A percentile compares a stretch with the other conserved stretches of the same genome.
These are phyloP conservation scores for Thelonectria blattea DNA, from an alignment of 2,329 filamentous ascomycete genomes.

Conservation along the genomic window DNA sequence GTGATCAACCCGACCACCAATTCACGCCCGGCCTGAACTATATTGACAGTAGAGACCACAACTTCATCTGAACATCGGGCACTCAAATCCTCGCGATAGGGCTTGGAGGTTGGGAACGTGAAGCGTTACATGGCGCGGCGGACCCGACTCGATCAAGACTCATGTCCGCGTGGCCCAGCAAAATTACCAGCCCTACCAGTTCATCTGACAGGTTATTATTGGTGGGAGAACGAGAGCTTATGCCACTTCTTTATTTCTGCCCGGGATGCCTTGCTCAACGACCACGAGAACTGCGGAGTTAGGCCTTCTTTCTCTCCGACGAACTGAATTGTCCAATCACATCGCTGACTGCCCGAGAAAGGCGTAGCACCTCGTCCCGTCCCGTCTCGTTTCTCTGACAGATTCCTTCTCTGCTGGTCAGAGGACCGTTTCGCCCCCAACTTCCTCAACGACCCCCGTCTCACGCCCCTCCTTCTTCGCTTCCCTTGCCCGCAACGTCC, in stretches of 20 bases:
- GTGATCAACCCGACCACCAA: too few relatives aligned
- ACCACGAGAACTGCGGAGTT: not conserved
- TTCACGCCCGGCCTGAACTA: not conserved
- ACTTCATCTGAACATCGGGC: not conserved
- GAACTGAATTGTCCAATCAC: not conserved
- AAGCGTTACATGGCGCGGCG: not conserved
- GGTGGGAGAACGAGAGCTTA: not conserved
- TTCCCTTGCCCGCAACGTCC: slow-evolving; percentile 1
- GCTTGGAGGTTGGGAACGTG: not conserved
- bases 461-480: not conserved
- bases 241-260: not conserved
- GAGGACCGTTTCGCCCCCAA: not conserved
- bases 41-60: not conserved
- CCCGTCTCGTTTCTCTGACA: not conserved
- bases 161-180: not conserved
- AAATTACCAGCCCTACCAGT: not conserved
- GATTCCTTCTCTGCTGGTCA: not conserved
- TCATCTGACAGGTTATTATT: not conserved
- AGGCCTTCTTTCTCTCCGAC: not conserved
- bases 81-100: not conserved
- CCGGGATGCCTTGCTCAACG: not conserved
- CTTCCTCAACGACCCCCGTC: not conserved
- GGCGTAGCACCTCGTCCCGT: not conserved
- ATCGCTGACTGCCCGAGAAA: not conserved
- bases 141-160: not conserved